Evolutionary conservation across 441 rosid species (phyloP), one percentile per base, ranked within the genome.

Genomic region (Mallotus repandus): DNA sequence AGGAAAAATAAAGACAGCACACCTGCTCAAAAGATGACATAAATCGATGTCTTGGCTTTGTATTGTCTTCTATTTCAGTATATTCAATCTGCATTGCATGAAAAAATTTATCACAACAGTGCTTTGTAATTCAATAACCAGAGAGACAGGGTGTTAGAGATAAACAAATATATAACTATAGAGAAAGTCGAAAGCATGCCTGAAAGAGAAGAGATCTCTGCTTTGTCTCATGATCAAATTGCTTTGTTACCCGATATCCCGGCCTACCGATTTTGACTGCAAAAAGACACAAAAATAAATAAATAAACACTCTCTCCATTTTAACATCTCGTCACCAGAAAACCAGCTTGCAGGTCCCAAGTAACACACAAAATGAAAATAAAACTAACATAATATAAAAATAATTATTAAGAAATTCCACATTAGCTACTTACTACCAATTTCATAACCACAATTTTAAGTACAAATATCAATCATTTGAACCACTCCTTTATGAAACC

Each of bases 1-100:
- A 62, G 63, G 29, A 52, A 43, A 64, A 62, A 55, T 19, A 16
- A 64, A 50, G 70, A 16, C 45, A 19, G 9, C 14, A 52, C 70
- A 89, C 98, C 97, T 94, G 98, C 86, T 95, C 97, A 81, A 75
- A 89, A 61, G 99, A 88, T 57, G 99, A 92, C 99, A 95, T 93
- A 77, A 95, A 91, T 58, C 98, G 91, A 69, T 93, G 97, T 74
- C 96, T 87, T 22, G 98, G 99, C 84, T 84, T 95, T 32, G 86
- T 52, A 71, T 88, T 86, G 78, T 93, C 99, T 79, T 91, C 99
- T 76, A 95, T 95, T 81, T 95, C 99, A 66, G 98, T 98, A 85
- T 95, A 95, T 69, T 95, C 99, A 74, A 95, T 95, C 98, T 94
- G 81, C 63, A 67, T 38, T 49, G 52, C 49, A 52, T 75, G 29